These are phyloP conservation scores for Tolypocladium pustulatum DNA, from an alignment of 2,329 filamentous ascomycete species.

Conservation along the genomic window DNA sequence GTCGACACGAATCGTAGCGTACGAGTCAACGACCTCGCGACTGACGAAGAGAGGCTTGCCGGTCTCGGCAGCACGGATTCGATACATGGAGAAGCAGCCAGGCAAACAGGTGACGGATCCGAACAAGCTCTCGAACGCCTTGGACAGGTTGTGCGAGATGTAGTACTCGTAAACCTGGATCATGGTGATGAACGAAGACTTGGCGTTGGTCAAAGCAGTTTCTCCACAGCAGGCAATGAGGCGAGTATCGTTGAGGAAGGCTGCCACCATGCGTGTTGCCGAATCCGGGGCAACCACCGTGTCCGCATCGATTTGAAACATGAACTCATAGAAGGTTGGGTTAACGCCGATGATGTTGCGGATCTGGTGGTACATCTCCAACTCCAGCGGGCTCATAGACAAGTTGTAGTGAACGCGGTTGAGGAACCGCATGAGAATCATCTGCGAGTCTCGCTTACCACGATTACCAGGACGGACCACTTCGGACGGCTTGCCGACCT, in stretches of 20 bases:
- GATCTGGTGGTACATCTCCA: slow-evolving; percentile 98
- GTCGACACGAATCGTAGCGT: slow-evolving; percentile 89
- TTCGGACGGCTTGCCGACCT: slow-evolving; percentile 95
- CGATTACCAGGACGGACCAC: slow-evolving; percentile 91
- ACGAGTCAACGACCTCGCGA: slow-evolving; percentile 77
- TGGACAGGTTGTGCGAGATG: slow-evolving; percentile 93
- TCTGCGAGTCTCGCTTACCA: slow-evolving; percentile 98
- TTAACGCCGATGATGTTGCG: slow-evolving; percentile 98
- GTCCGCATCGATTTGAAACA: slow-evolving; percentile 94
- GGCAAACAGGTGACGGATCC: slow-evolving; percentile 95
- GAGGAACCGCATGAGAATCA: slow-evolving; percentile 97
- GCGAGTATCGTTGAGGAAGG: slow-evolving; percentile 84
- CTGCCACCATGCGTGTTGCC: slow-evolving; percentile 80
- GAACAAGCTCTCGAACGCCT: slow-evolving; percentile 95
- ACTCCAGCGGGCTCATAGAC: slow-evolving; percentile 88
- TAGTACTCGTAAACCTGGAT: slow-evolving; percentile 99
- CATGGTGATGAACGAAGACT: slow-evolving; percentile 91
- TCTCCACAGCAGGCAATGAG: slow-evolving; percentile 94
- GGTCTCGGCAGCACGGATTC: slow-evolving; percentile 85
- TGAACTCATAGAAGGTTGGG: slow-evolving; percentile 94
- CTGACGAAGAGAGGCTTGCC: slow-evolving; percentile 96
- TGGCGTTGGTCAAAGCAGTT: slow-evolving; percentile 85
- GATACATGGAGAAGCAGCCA: slow-evolving; percentile 99
- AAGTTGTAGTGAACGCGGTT: slow-evolving; percentile 98
- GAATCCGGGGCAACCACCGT: slow-evolving; percentile 87